Evolutionary conservation across 2,329 filamentous ascomycete genomes (phyloP).

Genomic region (Albifimbria verrucaria): DNA sequence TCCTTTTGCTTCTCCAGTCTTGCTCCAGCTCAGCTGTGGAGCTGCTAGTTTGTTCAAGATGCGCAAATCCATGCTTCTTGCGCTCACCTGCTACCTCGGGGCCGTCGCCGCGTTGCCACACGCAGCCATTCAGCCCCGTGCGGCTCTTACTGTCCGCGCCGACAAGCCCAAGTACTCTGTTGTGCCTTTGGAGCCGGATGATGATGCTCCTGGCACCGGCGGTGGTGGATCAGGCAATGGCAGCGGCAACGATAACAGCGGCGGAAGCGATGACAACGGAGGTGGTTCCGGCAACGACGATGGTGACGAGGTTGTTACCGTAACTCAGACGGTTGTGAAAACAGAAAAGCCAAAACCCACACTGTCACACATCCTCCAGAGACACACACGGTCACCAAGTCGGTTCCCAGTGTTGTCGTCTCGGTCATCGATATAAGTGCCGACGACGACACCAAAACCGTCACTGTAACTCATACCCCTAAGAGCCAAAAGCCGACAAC

Average conservation of each 20-base stretch:
- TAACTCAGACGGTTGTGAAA: constrained; percentile 30
- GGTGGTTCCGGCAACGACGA: constrained; percentile 12
- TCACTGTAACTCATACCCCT: constrained; percentile 19
- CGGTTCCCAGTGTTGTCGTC: constrained; percentile 24
- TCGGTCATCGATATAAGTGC: constrained; percentile 25
- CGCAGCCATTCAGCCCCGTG: constrained; percentile 18
- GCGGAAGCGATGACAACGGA: constrained; percentile 12
- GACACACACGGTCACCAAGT: constrained; percentile 23
- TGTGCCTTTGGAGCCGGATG: constrained; percentile 33
- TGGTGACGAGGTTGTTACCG: constrained; percentile 23
- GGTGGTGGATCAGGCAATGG: constrained; percentile 12
- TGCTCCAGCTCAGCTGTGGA: too few relatives aligned
- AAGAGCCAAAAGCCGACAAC: constrained; percentile 3
- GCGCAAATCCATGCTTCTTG: constrained; percentile 26
- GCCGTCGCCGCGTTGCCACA: constrained; percentile 24
- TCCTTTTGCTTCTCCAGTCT: background rate
- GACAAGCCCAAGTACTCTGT: constrained; percentile 34
- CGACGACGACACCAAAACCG: constrained; percentile 17
- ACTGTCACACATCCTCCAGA: constrained; percentile 22
- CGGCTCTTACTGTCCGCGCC: constrained; percentile 5
- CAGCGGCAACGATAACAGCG: constrained; percentile 9
- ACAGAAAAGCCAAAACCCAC: constrained; percentile 22
- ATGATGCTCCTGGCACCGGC: constrained; percentile 16
- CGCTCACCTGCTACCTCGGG: constrained; percentile 24
- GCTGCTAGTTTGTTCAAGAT: constrained; percentile 20